Evolutionary conservation across 1,139 yeast genomes (phyloP).

Genomic region (Candida mesenterica): DNA sequence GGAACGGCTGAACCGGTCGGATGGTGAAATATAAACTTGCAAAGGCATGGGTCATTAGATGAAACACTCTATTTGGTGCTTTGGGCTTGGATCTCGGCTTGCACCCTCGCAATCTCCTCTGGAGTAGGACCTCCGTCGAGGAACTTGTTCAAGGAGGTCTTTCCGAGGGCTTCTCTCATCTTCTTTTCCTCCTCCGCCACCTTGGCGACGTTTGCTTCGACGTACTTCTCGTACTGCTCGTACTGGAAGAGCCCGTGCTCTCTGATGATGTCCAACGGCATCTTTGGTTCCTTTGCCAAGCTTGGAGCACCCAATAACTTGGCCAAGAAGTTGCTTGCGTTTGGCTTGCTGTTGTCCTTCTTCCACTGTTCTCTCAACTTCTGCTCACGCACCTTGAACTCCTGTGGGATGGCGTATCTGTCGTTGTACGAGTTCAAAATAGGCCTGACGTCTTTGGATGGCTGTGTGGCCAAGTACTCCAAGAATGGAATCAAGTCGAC

Average conservation of each 20-base stretch:
- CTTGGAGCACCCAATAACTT: constrained; percentile 61
- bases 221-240: constrained; percentile 75
- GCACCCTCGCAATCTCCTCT: constrained; percentile 76
- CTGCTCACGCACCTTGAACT: constrained; percentile 75
- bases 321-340: constrained; percentile 54
- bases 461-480: constrained; percentile 93
- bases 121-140: constrained; percentile 85
- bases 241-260: constrained; percentile 93
- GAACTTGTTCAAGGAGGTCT: constrained; percentile 77
- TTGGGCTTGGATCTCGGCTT: constrained; percentile 29
- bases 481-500: constrained; percentile 84
- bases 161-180: constrained; percentile 78
- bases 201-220: constrained; percentile 87
- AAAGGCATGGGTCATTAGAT: too few relatives aligned
- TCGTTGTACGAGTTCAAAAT: constrained; percentile 68
- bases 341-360: constrained; percentile 57
- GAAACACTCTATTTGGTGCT: too few relatives aligned
- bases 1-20: too few relatives aligned
- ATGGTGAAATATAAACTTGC: too few relatives aligned
- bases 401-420: constrained; percentile 63
- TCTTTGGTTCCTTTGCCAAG: constrained; percentile 60
- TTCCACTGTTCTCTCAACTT: constrained; percentile 66
- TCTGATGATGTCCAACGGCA: constrained; percentile 88
- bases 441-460: constrained; percentile 87
- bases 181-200: constrained; percentile 75